Evolutionary conservation across 768 basidiomycete species (phyloP).

Genomic region (Cytidiella melzeri): DNA sequence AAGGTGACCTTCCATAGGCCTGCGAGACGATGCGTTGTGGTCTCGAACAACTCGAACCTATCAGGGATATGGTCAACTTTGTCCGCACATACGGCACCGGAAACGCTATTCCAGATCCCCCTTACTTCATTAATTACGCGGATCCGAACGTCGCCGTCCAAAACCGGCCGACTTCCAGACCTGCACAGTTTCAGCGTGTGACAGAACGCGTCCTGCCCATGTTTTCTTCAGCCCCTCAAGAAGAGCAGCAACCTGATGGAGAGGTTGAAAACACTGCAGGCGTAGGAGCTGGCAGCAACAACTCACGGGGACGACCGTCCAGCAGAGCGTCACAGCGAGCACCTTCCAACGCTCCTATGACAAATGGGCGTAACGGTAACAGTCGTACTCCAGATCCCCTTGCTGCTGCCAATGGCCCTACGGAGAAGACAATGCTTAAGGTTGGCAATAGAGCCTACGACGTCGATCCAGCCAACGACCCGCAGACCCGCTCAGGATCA

Average conservation of each 20-base stretch:
- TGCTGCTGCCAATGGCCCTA: slow-evolving; percentile 45
- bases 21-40: slow-evolving; percentile 85
- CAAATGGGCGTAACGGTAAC: slow-evolving; percentile 11
- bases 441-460: slow-evolving; percentile 63
- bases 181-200: slow-evolving; percentile 46
- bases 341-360: slow-evolving; percentile 1
- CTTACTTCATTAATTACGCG: slow-evolving; percentile 79
- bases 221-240: slow-evolving; percentile 23
- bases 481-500: slow-evolving; percentile 18
- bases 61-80: slow-evolving; percentile 84
- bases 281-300: slow-evolving; percentile 58
- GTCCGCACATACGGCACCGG: slow-evolving; percentile 89
- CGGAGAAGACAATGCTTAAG: slow-evolving; percentile 56
- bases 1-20: slow-evolving; percentile 67
- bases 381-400: slow-evolving; percentile 34
- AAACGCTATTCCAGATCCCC: slow-evolving; percentile 80
- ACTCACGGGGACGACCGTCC: slow-evolving; percentile 26
- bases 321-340: slow-evolving; percentile 8
- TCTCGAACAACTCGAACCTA: slow-evolving; percentile 84
- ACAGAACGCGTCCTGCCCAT: slow-evolving; percentile 30
- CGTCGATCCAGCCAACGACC: slow-evolving; percentile 20
- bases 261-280: slow-evolving; percentile 56
- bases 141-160: slow-evolving; percentile 56
- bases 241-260: slow-evolving; percentile 33
- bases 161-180: slow-evolving; percentile 48